phyloP scores from a whole-genome alignment of 2,329 filamentous ascomycete genomes.

The Coniochaeta prunicola region DNA sequence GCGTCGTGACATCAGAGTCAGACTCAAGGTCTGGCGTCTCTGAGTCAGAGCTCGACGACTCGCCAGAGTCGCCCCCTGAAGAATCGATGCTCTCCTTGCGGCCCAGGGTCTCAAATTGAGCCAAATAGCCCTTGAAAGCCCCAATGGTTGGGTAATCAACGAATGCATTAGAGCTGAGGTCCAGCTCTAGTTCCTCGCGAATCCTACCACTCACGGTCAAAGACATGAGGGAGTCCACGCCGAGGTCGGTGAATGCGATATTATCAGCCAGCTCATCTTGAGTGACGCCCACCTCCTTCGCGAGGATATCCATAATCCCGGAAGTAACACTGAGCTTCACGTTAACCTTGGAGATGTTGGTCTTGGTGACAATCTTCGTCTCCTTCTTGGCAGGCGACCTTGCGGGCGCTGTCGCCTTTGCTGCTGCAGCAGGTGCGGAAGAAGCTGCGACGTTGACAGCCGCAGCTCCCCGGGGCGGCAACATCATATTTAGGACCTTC shows the following conservation, averaged over 20 bases:
- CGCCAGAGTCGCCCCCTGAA: conserved; percentile 26
- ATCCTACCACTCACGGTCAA: conserved; percentile 50
- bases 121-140: conserved; percentile 39
- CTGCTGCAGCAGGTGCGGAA: conserved; percentile 22
- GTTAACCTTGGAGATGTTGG: conserved; percentile 41
- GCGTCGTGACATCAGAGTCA: conserved; percentile 45
- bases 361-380: conserved; percentile 32
- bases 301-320: conserved; percentile 44
- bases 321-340: conserved; percentile 39
- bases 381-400: conserved; percentile 23
- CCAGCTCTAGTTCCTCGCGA: conserved; percentile 49
- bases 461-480: conserved; percentile 49
- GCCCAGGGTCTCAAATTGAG: conserved; percentile 26
- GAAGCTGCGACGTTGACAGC: conserved; percentile 22
- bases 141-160: conserved; percentile 47
- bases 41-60: conserved; percentile 26
- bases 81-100: conserved; percentile 16
- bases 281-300: conserved; percentile 47
- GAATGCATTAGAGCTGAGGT: conserved; percentile 45
- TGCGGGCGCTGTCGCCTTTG: conserved; percentile 24
- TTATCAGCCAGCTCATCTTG: conserved; percentile 49
- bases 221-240: conserved; percentile 55
- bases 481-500: conserved; percentile 57
- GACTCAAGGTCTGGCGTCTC: conserved; percentile 37
- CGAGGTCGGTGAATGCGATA: conserved; percentile 48